phyloP scores from a whole-genome alignment of 1,139 yeast genomes.

The Pneumocystis murina region DNA sequence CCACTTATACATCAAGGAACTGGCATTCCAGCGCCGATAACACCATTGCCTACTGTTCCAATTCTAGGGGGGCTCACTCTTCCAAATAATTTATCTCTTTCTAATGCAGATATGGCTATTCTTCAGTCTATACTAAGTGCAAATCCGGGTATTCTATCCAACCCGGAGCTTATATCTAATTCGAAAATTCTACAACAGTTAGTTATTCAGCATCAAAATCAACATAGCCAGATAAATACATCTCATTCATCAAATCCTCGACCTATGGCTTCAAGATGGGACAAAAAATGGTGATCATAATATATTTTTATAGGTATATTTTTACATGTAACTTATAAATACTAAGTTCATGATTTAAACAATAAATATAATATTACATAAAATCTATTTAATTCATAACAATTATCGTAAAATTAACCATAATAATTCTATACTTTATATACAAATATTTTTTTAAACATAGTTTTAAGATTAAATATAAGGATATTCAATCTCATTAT shows the following conservation, averaged over 20 bases:
- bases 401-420: not conserved
- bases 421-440: not conserved
- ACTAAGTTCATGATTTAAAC: not conserved
- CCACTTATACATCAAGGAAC: not conserved
- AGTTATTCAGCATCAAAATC: conserved; percentile 17
- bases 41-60: not conserved
- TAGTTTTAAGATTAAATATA: not conserved
- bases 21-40: not conserved
- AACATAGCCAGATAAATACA: conserved; percentile 1
- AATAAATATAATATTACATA: not conserved
- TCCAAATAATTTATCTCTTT: conserved; percentile 24
- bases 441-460: not conserved
- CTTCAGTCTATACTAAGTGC: conserved; percentile 17
- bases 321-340: not conserved
- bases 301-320: not conserved
- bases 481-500: not conserved
- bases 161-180: conserved; percentile 18
- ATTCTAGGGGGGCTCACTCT: not conserved
- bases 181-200: conserved; percentile 20
- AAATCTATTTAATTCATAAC: not conserved
- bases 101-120: conserved; percentile 18
- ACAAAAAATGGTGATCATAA: not conserved
- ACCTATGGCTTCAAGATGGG: not conserved
- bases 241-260: not conserved
- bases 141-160: conserved; percentile 18